Percentiles rank a stretch among this genome's conserved stretches.
These are phyloP conservation scores for Tricharina praecox DNA, from an alignment of 495 filamentous ascomycete genomes.

Conservation along the genomic window DNA sequence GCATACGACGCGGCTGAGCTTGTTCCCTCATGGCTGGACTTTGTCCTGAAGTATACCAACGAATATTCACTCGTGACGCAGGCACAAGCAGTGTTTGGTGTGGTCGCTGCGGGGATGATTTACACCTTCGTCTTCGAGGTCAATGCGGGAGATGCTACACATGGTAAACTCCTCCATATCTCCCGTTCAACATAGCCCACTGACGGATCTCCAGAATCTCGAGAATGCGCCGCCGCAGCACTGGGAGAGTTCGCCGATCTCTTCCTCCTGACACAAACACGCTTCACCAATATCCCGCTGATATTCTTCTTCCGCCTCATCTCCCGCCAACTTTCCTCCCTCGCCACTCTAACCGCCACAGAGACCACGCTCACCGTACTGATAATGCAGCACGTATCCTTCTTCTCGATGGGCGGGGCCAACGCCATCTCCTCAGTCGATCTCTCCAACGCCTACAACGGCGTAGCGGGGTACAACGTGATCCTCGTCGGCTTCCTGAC, in stretches of 20 bases:
- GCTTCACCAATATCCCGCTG: constrained; percentile 64
- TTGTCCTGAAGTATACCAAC: constrained; percentile 31
- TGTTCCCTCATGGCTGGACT: constrained; percentile 28
- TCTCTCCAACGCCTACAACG: constrained; percentile 70
- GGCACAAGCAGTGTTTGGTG: constrained; percentile 37
- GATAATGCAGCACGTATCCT: constrained; percentile 55
- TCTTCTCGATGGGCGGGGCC: constrained; percentile 80
- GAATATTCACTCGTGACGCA: constrained; percentile 35
- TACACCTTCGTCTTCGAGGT: constrained; percentile 24
- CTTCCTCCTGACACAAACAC: constrained; percentile 73
- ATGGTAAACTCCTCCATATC: too few relatives aligned
- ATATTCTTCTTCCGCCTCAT: constrained; percentile 56
- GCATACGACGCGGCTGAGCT: constrained; percentile 75
- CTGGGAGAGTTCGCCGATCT: constrained; percentile 56
- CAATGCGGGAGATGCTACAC: neutral
- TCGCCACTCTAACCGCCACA: constrained; percentile 31
- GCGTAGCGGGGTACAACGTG: constrained; percentile 51
- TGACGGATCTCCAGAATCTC: too few relatives aligned
- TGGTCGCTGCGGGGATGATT: constrained; percentile 32
- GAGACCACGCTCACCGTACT: constrained; percentile 48
- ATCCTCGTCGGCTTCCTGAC: constrained; percentile 58
- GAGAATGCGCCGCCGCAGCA: constrained; percentile 19
- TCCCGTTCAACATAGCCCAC: too few relatives aligned
- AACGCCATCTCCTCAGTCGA: constrained; percentile 87
- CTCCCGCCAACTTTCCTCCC: constrained; percentile 34